A percentile compares a stretch with the other conserved stretches of the same genome.
Conservation (phyloP, 768 basidiomycete species). For the Mycena crocata region DNA sequence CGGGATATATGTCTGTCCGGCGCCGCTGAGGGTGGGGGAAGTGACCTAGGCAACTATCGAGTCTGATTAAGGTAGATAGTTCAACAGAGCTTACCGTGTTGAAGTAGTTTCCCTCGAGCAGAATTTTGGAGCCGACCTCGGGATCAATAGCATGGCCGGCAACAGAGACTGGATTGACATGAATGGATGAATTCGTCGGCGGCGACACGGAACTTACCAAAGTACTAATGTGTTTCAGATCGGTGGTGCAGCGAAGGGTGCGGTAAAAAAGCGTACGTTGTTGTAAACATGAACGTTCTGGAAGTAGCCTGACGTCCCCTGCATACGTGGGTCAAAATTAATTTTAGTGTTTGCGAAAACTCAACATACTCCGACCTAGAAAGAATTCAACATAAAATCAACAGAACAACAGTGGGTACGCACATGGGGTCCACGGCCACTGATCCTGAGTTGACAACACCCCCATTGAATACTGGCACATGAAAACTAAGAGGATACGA, state of each 20-base stretch:
- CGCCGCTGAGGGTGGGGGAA: conserved; percentile 33
- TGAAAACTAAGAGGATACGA: conserved; percentile 8
- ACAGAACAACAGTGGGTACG: neutral
- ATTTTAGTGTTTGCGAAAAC: neutral
- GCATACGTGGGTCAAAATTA: neutral
- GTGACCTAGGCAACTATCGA: conserved; percentile 19
- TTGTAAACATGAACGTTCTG: conserved; percentile 40
- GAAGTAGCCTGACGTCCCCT: conserved; percentile 38
- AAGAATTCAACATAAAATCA: neutral
- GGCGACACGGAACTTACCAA: conserved; percentile 16
- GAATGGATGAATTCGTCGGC: neutral
- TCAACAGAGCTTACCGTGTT: conserved; percentile 28
- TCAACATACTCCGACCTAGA: conserved; percentile 15
- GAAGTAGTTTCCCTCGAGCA: conserved; percentile 43
- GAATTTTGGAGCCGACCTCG: conserved; percentile 37
- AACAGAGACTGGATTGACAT: conserved; percentile 26
- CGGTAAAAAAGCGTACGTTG: conserved; percentile 15
- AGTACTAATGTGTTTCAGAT: conserved; percentile 6
- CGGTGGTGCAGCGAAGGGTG: neutral
- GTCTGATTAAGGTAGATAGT: too few relatives aligned
- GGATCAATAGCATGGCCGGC: conserved; percentile 39
- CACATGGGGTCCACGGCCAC: conserved; percentile 40
- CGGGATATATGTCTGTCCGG: conserved; percentile 38
- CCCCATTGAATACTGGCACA: neutral
- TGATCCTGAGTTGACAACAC: conserved; percentile 15